A percentile compares a stretch with the other conserved stretches of the same genome.
phyloP scores from a whole-genome alignment of 495 filamentous ascomycete species.

The Neurospora intermedia region DNA sequence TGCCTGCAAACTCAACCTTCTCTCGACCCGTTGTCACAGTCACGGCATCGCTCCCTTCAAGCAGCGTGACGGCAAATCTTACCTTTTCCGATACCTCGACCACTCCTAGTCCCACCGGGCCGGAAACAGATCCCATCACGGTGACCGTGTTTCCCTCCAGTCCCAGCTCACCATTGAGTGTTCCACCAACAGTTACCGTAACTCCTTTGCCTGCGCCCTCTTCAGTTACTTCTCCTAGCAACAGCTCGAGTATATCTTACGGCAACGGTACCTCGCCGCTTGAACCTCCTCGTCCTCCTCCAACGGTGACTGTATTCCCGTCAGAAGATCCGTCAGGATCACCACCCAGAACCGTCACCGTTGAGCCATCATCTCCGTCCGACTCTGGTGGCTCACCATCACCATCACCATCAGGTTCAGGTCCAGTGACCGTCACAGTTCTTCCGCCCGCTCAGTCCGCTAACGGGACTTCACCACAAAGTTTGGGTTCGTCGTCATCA shows the following conservation, averaged over 20 bases:
- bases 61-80: not conserved
- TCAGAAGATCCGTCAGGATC: not conserved
- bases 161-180: not conserved
- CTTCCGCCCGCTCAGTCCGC: not conserved
- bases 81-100: not conserved
- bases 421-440: not conserved
- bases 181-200: not conserved
- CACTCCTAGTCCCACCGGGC: not conserved
- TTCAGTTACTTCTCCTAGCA: not conserved
- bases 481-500: not conserved
- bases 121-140: constrained; percentile 5
- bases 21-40: not conserved
- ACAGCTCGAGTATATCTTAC: not conserved
- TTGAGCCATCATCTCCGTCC: not conserved
- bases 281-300: not conserved
- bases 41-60: constrained; percentile 6
- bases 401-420: not conserved
- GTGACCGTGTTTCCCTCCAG: constrained; percentile 8
- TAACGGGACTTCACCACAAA: not conserved
- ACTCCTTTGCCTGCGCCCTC: not conserved
- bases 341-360: not conserved
- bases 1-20: constrained; percentile 6
- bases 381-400: not conserved
- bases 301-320: not conserved
- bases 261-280: not conserved